Evolutionary conservation across 495 filamentous ascomycete genomes (phyloP).

Genomic region (Cercophora samala): DNA sequence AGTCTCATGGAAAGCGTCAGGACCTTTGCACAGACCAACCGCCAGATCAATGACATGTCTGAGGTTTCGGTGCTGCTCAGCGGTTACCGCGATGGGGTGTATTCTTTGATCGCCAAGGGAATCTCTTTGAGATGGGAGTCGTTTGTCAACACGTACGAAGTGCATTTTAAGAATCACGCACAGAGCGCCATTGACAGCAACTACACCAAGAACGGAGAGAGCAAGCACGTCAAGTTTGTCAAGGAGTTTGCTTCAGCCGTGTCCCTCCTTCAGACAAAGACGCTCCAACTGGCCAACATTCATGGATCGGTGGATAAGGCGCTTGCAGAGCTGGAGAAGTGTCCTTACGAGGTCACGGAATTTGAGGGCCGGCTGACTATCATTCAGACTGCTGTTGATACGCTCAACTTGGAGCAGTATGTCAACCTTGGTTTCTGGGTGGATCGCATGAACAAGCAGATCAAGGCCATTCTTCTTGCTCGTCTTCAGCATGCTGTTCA

Average conservation of each 20-base stretch:
- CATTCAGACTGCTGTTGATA: conserved; percentile 87
- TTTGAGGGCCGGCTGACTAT: conserved; percentile 78
- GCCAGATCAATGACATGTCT: conserved; percentile 74
- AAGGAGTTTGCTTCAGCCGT: conserved; percentile 84
- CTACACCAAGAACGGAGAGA: conserved; percentile 63
- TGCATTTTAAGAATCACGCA: conserved; percentile 66
- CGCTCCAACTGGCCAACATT: conserved; percentile 69
- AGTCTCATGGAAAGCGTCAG: conserved; percentile 97
- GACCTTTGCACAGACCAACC: conserved; percentile 81
- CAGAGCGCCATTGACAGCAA: conserved; percentile 61
- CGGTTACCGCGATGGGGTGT: conserved; percentile 85
- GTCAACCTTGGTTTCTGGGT: conserved; percentile 90
- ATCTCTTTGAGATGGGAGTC: conserved; percentile 92
- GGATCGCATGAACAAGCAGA: conserved; percentile 72
- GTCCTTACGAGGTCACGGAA: conserved; percentile 68
- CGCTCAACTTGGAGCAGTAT: conserved; percentile 92
- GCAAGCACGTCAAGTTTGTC: conserved; percentile 93
- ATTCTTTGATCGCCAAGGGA: conserved; percentile 76
- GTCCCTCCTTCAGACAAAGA: conserved; percentile 82
- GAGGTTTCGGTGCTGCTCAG: conserved; percentile 82
- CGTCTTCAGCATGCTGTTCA: conserved; percentile 77
- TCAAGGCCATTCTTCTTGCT: conserved; percentile 70
- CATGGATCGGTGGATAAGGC: conserved; percentile 81
- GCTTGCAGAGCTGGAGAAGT: conserved; percentile 75
- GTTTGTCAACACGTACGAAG: conserved; percentile 92